phyloP scores from a whole-genome alignment of 495 filamentous ascomycete species.

The Penicillium daleae region DNA sequence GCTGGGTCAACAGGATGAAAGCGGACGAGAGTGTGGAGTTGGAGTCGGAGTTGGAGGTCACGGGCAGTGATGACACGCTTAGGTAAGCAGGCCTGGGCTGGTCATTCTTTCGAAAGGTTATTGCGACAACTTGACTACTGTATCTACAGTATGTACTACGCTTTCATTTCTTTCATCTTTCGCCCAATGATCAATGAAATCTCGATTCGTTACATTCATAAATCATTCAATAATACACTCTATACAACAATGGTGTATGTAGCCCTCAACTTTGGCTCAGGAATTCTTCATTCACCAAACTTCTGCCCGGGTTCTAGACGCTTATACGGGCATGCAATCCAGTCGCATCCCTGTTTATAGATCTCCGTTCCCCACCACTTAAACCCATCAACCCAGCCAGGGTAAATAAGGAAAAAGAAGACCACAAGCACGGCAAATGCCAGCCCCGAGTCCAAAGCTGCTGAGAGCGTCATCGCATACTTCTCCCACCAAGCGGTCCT shows the following conservation, averaged over 20 bases:
- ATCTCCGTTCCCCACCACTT: conserved; percentile 39
- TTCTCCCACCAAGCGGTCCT: conserved; percentile 79
- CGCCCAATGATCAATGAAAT: not conserved
- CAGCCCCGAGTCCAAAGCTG: conserved; percentile 79
- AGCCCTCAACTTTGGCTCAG: not conserved
- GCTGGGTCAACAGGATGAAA: conserved; percentile 8
- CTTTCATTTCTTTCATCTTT: not conserved
- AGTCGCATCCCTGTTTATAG: conserved; percentile 38
- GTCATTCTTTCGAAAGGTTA: not conserved
- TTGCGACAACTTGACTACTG: not conserved
- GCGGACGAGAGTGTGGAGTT: not conserved
- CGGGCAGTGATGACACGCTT: conserved; percentile 8
- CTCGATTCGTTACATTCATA: not conserved
- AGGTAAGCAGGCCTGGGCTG: conserved; percentile 2
- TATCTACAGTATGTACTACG: too few species aligned
- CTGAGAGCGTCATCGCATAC: conserved; percentile 85
- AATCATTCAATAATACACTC: not conserved
- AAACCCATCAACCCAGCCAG: conserved; percentile 32
- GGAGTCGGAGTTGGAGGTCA: conserved; percentile 4
- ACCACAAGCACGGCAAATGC: conserved; percentile 79
- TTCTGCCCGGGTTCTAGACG: conserved; percentile 31
- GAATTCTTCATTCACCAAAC: conserved; percentile 23
- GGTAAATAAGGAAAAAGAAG: conserved; percentile 65
- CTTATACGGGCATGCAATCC: conserved; percentile 34
- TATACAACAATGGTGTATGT: not conserved